Evolutionary conservation across 1,284 basidiomycete species (phyloP), one percentile per base, ranked within the genome.

Genomic region (Ustilago shanxiensis): DNA sequence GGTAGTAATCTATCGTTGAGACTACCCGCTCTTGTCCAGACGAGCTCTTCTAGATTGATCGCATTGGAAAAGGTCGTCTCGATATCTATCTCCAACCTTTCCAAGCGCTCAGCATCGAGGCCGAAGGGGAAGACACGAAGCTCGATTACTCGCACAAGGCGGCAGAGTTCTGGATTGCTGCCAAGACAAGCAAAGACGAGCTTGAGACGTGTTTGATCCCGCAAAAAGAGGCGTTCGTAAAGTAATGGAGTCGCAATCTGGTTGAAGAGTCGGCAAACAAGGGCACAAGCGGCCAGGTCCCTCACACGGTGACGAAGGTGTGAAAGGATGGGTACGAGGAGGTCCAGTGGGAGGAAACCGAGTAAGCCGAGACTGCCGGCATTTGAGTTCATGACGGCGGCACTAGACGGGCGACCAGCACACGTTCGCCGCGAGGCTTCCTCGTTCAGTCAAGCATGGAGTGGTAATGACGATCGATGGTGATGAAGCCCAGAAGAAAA

Each of bases 1-100:
- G 66, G 69, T n/a, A 84, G 28, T 9, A 83, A 39, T 18, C 83
- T 73, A 37, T 84, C 77, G 44, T 77, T 83, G 44, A 85, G 62
- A 31, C 82, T 83, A 28, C 84, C 84, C 8, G 82, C 81, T 37
- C 84, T 50, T 14, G 84, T 85, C 84, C 84, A 85, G 28, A 69
- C 68, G 47, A 85, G 74, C 45, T 69, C 71, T 20, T 69, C 61
- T 10, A 85, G 62, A 29, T 79, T 66, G 41, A 49, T 45, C 5
- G 79, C 76, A 28, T 75, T 47, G 20, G 47, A 28, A 41, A 85
- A 72, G 0, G 77, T 63, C 1, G 33, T 51, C 16, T 73, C 68
- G 26, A 85, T 80, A 13, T 74, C 65, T 13, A 65, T 47, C 60
- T 85, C 84, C 18, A 85, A 67, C 31, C 35, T 24, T 49, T 85